A percentile compares a stretch with the other conserved stretches of the same genome.
These are phyloP conservation scores for Vickermania ingenoplastis DNA, from an alignment of 208 protist species.

Conservation along the genomic window DNA sequence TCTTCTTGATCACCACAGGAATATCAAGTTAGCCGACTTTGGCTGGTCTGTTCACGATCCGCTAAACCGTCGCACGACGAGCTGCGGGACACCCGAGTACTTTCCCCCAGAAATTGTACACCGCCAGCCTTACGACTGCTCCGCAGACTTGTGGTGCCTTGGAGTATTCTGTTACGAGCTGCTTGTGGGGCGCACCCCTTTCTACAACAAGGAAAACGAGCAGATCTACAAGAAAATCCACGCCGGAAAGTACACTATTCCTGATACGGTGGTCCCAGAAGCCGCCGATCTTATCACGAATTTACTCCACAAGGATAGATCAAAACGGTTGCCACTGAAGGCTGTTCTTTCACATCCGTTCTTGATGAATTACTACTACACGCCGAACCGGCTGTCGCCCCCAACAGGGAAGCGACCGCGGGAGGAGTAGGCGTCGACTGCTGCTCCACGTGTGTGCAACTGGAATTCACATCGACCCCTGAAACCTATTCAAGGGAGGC, in stretches of 20 bases:
- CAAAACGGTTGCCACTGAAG: conserved; percentile 68
- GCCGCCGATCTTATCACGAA: conserved; percentile 85
- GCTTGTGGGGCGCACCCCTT: conserved; percentile 92
- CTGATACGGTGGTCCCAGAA: conserved; percentile 64
- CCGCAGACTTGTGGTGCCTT: conserved; percentile 94
- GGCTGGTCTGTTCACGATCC: conserved; percentile 98
- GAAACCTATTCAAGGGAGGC: too few species aligned
- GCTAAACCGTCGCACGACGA: conserved; percentile 84
- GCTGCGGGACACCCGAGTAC: conserved; percentile 99
- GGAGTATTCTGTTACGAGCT: conserved; percentile 97
- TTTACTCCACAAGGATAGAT: conserved; percentile 61
- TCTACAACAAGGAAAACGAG: conserved; percentile 79
- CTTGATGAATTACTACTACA: conserved; percentile 87
- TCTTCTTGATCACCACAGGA: conserved; percentile 85
- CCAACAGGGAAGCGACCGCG: conserved; percentile 66
- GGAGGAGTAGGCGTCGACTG: too few species aligned
- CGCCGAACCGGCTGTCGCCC: conserved; percentile 66
- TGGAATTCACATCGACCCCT: too few species aligned
- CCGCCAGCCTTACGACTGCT: conserved; percentile 78
- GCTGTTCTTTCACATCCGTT: conserved; percentile 80
- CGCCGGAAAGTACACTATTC: conserved; percentile 83
- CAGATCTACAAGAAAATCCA: conserved; percentile 90
- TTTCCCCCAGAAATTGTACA: conserved; percentile 98
- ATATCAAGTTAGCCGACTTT: conserved; percentile 99
- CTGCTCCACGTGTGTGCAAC: too few species aligned